Evolutionary conservation across 2,329 filamentous ascomycete genomes (phyloP).

Genomic region (Chrysosporium queenslandicum): DNA sequence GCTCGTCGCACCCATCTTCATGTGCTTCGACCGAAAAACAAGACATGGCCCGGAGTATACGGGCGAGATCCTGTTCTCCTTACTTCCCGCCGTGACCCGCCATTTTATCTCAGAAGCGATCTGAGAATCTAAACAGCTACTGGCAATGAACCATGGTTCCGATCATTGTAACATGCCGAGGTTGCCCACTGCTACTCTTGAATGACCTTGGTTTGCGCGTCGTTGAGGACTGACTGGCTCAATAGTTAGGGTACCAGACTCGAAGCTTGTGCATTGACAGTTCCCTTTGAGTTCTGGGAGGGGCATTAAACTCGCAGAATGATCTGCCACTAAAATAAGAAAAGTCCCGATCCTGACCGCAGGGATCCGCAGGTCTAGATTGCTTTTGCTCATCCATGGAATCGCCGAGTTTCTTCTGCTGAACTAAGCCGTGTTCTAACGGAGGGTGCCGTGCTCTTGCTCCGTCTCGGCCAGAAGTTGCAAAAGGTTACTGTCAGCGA

Average conservation of each 20-base stretch:
- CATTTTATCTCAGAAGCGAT: neutral
- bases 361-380: slow-evolving; percentile 7
- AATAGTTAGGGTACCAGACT: neutral
- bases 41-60: neutral
- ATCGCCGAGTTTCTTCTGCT: neutral
- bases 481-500: neutral
- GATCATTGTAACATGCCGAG: no score
- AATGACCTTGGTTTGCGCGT: no score
- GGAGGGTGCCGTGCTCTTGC: slow-evolving; percentile 1
- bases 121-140: neutral
- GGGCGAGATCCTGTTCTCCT: neutral
- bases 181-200: no score
- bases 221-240: neutral
- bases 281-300: neutral
- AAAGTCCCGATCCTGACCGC: slow-evolving; percentile 6
- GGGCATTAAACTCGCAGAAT: slow-evolving; percentile 12
- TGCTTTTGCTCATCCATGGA: slow-evolving; percentile 1
- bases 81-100: slow-evolving; percentile 7
- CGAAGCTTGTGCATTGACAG: neutral
- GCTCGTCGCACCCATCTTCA: neutral
- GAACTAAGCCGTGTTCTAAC: neutral
- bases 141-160: neutral
- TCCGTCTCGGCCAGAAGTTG: neutral
- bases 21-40: neutral
- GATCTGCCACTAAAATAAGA: slow-evolving; percentile 12